A percentile compares a stretch with the other conserved stretches of the same genome.
These are phyloP conservation scores for Bjerkandera adusta DNA, from an alignment of 1,284 basidiomycete genomes.

Conservation along the genomic window DNA sequence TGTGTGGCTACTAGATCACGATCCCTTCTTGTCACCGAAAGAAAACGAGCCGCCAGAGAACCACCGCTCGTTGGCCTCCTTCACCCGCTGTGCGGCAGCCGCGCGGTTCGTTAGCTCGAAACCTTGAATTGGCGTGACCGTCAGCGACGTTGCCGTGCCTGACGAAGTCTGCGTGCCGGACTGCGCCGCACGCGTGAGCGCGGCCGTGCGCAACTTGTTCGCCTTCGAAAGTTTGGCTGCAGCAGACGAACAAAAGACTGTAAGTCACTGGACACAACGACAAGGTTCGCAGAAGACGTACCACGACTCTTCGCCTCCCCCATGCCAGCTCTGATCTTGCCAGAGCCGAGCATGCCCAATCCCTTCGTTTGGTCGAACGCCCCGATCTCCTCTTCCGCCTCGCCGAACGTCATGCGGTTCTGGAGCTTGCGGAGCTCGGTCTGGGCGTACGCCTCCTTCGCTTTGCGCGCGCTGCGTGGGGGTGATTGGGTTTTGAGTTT, in stretches of 20 bases:
- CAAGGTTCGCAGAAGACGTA: slow-evolving; percentile 34
- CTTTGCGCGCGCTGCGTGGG: slow-evolving; percentile 79
- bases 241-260: slow-evolving; percentile 9
- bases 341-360: slow-evolving; percentile 95
- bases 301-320: slow-evolving; percentile 89
- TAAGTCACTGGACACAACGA: slow-evolving; percentile 7
- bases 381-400: slow-evolving; percentile 94
- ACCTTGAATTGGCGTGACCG: slow-evolving; percentile 95
- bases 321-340: slow-evolving; percentile 83
- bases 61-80: slow-evolving; percentile 93
- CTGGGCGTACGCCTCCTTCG: slow-evolving; percentile 95
- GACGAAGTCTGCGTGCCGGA: slow-evolving; percentile 56
- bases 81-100: slow-evolving; percentile 75
- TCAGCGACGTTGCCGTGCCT: slow-evolving; percentile 89
- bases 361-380: slow-evolving; percentile 97
- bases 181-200: slow-evolving; percentile 73
- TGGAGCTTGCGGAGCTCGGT: slow-evolving; percentile 96
- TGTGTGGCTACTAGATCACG: slow-evolving; percentile 1
- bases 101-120: slow-evolving; percentile 89
- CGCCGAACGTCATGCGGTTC: slow-evolving; percentile 95
- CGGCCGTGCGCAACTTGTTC: slow-evolving; percentile 88
- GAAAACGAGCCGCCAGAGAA: slow-evolving; percentile 86
- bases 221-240: slow-evolving; percentile 95
- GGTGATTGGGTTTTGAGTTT: not conserved
- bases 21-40: slow-evolving; percentile 70